These are phyloP conservation scores for Cladophialophora bantiana DNA, from an alignment of 2,329 filamentous ascomycete species.

Conservation along the genomic window DNA sequence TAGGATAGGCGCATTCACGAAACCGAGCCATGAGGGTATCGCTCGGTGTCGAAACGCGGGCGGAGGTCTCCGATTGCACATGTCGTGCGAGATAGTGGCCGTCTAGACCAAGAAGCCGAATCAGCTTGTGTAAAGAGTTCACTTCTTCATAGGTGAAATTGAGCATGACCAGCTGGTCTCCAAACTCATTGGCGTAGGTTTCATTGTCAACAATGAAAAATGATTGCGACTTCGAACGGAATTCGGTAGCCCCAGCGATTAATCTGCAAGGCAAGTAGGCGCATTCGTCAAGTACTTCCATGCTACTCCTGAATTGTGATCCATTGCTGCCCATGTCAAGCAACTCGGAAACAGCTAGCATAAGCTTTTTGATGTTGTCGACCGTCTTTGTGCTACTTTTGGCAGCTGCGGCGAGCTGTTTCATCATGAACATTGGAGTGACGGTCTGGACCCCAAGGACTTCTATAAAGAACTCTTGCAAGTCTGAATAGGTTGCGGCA, in stretches of 20 bases:
- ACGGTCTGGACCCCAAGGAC: constrained; percentile 25
- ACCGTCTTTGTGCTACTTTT: constrained; percentile 15
- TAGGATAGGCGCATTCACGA: constrained; percentile 27
- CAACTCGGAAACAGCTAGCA: constrained; percentile 21
- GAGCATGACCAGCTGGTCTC: constrained; percentile 22
- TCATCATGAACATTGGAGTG: constrained; percentile 30
- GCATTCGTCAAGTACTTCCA: constrained; percentile 22
- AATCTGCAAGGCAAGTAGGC: constrained; percentile 25
- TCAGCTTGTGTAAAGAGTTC: constrained; percentile 25
- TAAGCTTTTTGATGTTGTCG: constrained; percentile 23
- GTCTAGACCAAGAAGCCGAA: constrained; percentile 27
- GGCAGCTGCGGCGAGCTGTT: constrained; percentile 28
- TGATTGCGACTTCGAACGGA: constrained; percentile 15
- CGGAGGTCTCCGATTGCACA: constrained; percentile 20
- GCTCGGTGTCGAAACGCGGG: constrained; percentile 12
- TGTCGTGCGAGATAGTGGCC: constrained; percentile 26
- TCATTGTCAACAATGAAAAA: constrained; percentile 32
- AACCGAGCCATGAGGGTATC: constrained; percentile 22
- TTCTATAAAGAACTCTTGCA: constrained; percentile 28
- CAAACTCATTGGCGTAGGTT: constrained; percentile 22
- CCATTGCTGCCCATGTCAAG: constrained; percentile 16
- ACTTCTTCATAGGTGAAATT: constrained; percentile 30
- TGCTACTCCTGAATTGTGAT: constrained; percentile 22
- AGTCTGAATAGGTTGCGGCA: constrained; percentile 18
- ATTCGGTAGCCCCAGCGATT: constrained; percentile 15